These are phyloP conservation scores for Juglanconis oblonga DNA, from an alignment of 2,329 filamentous ascomycete species.

Conservation along the genomic window DNA sequence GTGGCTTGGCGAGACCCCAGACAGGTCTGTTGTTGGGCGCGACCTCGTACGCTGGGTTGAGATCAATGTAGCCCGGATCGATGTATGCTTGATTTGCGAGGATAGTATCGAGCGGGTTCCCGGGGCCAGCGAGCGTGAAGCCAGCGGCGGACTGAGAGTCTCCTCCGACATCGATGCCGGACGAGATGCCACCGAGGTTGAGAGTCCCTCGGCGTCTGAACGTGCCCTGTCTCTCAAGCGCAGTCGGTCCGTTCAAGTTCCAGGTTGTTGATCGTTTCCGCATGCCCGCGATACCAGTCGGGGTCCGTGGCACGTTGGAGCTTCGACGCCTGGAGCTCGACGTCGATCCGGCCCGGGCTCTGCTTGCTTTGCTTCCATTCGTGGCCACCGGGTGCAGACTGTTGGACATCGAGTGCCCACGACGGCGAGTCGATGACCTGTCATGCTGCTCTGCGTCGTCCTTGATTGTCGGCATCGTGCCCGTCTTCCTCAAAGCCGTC, in stretches of 20 bases:
- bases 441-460: slow-evolving; percentile 1
- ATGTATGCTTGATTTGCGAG: slow-evolving; percentile 41
- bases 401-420: slow-evolving; percentile 9
- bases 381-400: slow-evolving; percentile 10
- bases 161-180: slow-evolving; percentile 4
- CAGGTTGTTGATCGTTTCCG: slow-evolving; percentile 16
- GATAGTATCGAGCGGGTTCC: slow-evolving; percentile 11
- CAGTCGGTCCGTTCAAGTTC: slow-evolving; percentile 16
- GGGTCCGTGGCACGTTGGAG: not conserved
- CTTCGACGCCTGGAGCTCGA: slow-evolving; percentile 11
- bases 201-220: slow-evolving; percentile 10
- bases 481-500: not conserved
- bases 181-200: slow-evolving; percentile 5
- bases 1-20: slow-evolving; percentile 51
- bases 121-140: slow-evolving; percentile 17
- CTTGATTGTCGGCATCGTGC: not conserved
- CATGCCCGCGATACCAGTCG: slow-evolving; percentile 10
- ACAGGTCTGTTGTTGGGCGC: slow-evolving; percentile 46
- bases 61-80: slow-evolving; percentile 49
- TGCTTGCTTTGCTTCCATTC: not conserved
- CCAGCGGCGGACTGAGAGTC: slow-evolving; percentile 9
- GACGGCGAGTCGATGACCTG: slow-evolving; percentile 2
- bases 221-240: slow-evolving; percentile 8
- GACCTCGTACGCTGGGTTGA: slow-evolving; percentile 54
- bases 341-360: slow-evolving; percentile 12